phyloP scores from a whole-genome alignment of 495 filamentous ascomycete species.

The Massariosphaeria phaeospora region DNA sequence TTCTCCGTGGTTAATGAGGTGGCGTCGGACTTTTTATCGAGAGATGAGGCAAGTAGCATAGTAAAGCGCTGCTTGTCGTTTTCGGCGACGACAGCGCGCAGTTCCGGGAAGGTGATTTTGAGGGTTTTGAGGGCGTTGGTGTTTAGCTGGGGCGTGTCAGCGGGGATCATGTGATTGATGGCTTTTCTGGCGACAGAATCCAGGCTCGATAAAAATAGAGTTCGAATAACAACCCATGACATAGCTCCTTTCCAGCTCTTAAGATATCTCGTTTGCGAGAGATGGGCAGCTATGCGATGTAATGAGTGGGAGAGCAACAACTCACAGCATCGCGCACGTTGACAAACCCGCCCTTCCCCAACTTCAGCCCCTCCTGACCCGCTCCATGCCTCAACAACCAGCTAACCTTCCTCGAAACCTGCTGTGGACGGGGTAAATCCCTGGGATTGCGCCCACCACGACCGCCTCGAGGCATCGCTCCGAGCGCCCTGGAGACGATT shows the following conservation, averaged over 20 bases:
- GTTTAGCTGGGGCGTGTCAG: slow-evolving; percentile 50
- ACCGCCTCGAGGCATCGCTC: slow-evolving; percentile 22
- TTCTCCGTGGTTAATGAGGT: slow-evolving; percentile 23
- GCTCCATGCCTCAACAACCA: slow-evolving; percentile 80
- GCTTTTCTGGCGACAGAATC: too few species aligned
- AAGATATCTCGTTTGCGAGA: not conserved
- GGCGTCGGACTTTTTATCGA: not conserved
- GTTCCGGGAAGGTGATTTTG: slow-evolving; percentile 66
- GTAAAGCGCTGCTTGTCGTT: slow-evolving; percentile 93
- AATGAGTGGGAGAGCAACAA: too few species aligned
- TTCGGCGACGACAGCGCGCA: slow-evolving; percentile 60
- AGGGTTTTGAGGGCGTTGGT: slow-evolving; percentile 66
- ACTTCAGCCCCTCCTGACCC: slow-evolving; percentile 64
- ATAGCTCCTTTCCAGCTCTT: not conserved
- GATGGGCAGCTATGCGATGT: not conserved
- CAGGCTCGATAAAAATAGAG: too few species aligned
- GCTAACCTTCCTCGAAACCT: slow-evolving; percentile 75
- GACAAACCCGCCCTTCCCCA: slow-evolving; percentile 76
- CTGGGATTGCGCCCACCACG: slow-evolving; percentile 38
- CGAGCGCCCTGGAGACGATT: not conserved
- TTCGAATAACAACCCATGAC: not conserved
- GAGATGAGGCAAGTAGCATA: slow-evolving; percentile 48
- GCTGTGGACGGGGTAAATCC: slow-evolving; percentile 51
- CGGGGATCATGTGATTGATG: too few species aligned
- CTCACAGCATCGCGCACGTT: slow-evolving; percentile 73